These are phyloP conservation scores for Mortierella sp. DNA, from an alignment of 371 early-diverging fungal genomes.

Conservation along the genomic window DNA sequence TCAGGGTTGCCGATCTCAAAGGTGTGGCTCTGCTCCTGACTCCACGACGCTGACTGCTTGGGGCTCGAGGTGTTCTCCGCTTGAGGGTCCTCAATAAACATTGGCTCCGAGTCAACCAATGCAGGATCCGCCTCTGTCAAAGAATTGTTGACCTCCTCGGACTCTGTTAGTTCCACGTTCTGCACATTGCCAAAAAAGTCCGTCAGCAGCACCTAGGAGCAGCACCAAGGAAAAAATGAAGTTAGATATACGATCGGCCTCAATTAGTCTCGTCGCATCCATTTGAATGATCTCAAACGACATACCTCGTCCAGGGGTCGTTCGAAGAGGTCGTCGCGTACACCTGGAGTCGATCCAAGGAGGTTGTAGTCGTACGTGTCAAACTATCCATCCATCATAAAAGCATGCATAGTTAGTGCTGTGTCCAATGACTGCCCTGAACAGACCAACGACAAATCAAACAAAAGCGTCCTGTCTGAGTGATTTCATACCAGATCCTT, in stretches of 20 bases:
- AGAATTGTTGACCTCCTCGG: conserved; percentile 34
- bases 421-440: background rate
- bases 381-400: conserved; percentile 66
- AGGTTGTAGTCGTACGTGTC: conserved; percentile 78
- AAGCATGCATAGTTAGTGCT: background rate
- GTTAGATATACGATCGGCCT: background rate
- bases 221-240: background rate
- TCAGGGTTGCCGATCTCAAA: conserved; percentile 52
- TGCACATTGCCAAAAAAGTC: conserved; percentile 97
- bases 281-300: background rate
- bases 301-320: conserved; percentile 77
- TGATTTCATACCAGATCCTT: conserved; percentile 72
- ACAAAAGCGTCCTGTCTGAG: background rate
- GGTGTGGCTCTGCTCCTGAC: conserved; percentile 24
- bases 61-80: background rate
- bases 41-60: background rate
- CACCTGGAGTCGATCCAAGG: conserved; percentile 87
- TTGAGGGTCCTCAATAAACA: background rate
- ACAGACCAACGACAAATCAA: background rate
- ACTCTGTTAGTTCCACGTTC: conserved; percentile 83
- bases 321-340: conserved; percentile 86
- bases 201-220: conserved; percentile 78
- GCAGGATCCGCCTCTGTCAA: conserved; percentile 8
- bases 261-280: background rate
- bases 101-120: conserved; percentile 1